Evolutionary conservation across 371 early-diverging fungal genomes (phyloP), one percentile per base, ranked within the genome.

Genomic region (Gilbertella persicaria): DNA sequence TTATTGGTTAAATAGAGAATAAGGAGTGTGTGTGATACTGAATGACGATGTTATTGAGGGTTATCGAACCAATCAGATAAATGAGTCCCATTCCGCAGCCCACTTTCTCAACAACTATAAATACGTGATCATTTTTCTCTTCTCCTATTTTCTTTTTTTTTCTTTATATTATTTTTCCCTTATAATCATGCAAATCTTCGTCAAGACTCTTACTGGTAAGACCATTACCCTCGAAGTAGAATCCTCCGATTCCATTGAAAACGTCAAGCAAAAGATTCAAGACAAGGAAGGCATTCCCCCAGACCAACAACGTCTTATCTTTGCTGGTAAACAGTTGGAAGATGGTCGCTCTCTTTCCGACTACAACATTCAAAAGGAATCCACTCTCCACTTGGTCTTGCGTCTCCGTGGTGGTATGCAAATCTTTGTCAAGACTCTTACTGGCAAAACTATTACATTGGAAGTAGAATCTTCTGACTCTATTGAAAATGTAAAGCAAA

Each of bases 231-330:
- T 99, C 33, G 98, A 99, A 80, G 98, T 99, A 37, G 97, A 96
- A 79, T 85, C 91, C n/a, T 84, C 88, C 16, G 98, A 98, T 69
- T 97, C 72, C 91, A 96, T 64, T 10, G 64, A 64, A 38, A 92
- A 95, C 58, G 97, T 98, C 67, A 98, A 98, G 85, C 67, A 71
- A 58, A 98, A 97, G 87, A 98, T 99, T 57, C 98, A 99, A 79
- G 97, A 98, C 82, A 96, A 97, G 86, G 98, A 64, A 58, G 64
- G 64, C 43, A 64, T 98, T 66, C 98, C 58, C 3, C 98, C 98
- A 60, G 98, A 98, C 75, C 99, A 99, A 85, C 99, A 98, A 83
- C 94, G 98, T 62, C 86, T 98, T 45, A 99, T 99, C 70, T 98
- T 99, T 73, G 97, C 98, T 72, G 99, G 96, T 62, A 98, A 97